A percentile compares a stretch with the other conserved stretches of the same genome.
phyloP scores from a whole-genome alignment of 2,329 filamentous ascomycete genomes.

The Botryotinia globosa region DNA sequence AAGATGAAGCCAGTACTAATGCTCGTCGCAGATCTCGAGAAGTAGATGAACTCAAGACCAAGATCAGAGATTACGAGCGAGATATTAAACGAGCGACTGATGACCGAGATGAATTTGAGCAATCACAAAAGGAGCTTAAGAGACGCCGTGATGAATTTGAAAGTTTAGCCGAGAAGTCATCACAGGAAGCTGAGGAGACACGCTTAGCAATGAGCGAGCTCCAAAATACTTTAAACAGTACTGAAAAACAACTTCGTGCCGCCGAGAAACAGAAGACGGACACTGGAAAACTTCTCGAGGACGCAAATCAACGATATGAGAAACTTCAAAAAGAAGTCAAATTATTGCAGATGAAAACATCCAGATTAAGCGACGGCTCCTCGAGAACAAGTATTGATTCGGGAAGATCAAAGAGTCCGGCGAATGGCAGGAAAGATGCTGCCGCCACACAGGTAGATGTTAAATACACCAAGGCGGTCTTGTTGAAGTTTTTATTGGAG shows the following conservation, averaged over 20 bases:
- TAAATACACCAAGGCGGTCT: constrained; percentile 72
- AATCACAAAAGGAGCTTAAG: constrained; percentile 70
- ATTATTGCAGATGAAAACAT: constrained; percentile 47
- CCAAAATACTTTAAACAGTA: constrained; percentile 78
- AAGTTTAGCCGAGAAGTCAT: constrained; percentile 62
- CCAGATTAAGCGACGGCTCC: constrained; percentile 35
- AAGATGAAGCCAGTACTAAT: constrained; percentile 81
- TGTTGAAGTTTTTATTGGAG: constrained; percentile 78
- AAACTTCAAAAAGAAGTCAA: constrained; percentile 70
- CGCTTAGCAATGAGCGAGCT: constrained; percentile 74
- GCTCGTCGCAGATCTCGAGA: constrained; percentile 76
- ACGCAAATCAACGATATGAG: constrained; percentile 72
- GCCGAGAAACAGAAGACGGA: constrained; percentile 79
- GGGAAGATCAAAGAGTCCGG: constrained; percentile 34
- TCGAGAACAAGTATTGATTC: constrained; percentile 38
- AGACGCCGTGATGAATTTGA: constrained; percentile 74
- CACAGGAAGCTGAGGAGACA: constrained; percentile 72
- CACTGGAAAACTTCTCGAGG: constrained; percentile 72
- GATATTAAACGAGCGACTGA: constrained; percentile 67
- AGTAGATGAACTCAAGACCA: constrained; percentile 78
- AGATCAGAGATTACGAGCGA: constrained; percentile 77
- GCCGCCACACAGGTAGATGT: constrained; percentile 37
- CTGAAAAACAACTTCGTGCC: constrained; percentile 79
- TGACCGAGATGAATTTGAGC: constrained; percentile 76
- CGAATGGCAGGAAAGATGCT: constrained; percentile 25